Evolutionary conservation across 257 asterid species (phyloP).

Genomic region (Petunia axillaris): DNA sequence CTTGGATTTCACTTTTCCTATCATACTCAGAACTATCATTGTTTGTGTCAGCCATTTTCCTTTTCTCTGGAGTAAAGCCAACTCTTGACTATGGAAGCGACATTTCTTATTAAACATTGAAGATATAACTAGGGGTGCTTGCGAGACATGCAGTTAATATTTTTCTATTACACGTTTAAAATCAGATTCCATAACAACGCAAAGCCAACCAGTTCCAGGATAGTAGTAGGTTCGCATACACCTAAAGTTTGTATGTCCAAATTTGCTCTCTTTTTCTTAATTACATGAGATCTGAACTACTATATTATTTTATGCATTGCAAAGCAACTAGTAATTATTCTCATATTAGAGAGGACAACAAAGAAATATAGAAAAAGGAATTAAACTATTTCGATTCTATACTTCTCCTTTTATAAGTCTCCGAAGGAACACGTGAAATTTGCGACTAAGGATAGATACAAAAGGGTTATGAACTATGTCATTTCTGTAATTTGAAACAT

Average conservation of each 20-base stretch:
- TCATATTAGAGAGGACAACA: not conserved
- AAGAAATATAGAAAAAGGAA: not conserved
- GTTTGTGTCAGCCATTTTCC: not conserved
- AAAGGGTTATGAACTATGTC: too few species aligned
- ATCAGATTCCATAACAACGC: not conserved
- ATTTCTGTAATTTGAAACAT: too few species aligned
- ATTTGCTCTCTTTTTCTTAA: not conserved
- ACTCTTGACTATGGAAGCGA: not conserved
- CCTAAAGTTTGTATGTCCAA: not conserved
- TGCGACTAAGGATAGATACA: too few species aligned
- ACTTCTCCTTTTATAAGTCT: too few species aligned
- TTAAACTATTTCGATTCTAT: too few species aligned
- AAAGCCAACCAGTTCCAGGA: not conserved
- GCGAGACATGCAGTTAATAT: not conserved
- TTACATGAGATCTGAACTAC: not conserved
- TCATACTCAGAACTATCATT: conserved; percentile 16
- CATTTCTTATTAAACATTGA: not conserved
- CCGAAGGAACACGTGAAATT: too few species aligned
- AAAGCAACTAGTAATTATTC: not conserved
- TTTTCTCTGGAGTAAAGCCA: not conserved
- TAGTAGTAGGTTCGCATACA: not conserved
- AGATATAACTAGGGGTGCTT: not conserved
- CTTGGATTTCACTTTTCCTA: conserved; percentile 14
- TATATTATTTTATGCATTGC: not conserved
- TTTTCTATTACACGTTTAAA: not conserved